phyloP scores from a whole-genome alignment of 2,329 filamentous ascomycete species.

The Pezicula carpinea region DNA sequence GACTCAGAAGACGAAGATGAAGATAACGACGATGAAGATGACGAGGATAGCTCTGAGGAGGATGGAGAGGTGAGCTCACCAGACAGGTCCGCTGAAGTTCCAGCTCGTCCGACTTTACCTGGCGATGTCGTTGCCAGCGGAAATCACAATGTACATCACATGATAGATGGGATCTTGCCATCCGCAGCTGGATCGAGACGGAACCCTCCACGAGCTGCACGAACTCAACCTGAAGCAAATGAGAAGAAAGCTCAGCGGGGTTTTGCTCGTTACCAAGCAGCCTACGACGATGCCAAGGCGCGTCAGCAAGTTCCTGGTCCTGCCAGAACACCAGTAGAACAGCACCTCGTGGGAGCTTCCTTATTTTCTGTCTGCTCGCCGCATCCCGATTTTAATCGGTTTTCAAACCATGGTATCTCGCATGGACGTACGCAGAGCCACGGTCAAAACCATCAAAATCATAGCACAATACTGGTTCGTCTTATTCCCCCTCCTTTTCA shows the following conservation, averaged over 20 bases:
- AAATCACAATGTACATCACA: too few species aligned
- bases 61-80: conserved; percentile 20
- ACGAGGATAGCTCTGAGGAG: conserved; percentile 8
- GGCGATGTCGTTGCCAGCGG: too few species aligned
- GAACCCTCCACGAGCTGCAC: not conserved
- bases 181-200: not conserved
- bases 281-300: conserved; percentile 28
- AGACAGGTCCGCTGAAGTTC: conserved; percentile 11
- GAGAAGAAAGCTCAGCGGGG: conserved; percentile 23
- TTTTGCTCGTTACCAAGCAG: conserved; percentile 29
- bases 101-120: not conserved
- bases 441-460: too few species aligned
- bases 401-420: not conserved
- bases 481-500: too few species aligned
- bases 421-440: too few species aligned
- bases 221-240: conserved; percentile 6
- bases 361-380: not conserved
- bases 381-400: not conserved
- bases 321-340: not conserved
- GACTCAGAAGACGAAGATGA: conserved; percentile 28
- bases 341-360: not conserved
- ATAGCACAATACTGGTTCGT: too few species aligned
- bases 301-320: conserved; percentile 7
- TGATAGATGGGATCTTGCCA: too few species aligned
- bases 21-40: conserved; percentile 9